Conservation (phyloP, 2,329 filamentous ascomycete genomes). For the Graphium sp. region DNA sequence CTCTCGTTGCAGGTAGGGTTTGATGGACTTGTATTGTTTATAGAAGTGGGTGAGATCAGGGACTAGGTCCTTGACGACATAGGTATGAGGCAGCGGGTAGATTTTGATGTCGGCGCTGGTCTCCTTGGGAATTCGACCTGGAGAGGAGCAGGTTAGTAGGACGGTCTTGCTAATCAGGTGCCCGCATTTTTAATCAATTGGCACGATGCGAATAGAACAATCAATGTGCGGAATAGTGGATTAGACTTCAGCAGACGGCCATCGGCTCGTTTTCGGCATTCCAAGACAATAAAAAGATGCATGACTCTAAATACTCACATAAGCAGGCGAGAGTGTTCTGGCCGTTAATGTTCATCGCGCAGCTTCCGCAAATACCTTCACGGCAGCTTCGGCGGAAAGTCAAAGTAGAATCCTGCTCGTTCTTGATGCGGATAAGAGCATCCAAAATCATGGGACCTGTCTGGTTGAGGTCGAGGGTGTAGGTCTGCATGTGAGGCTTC, state of each 20-base stretch:
- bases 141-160: too few relatives aligned
- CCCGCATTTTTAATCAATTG: conserved; percentile 10
- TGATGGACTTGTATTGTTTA: conserved; percentile 99
- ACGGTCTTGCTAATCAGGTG: conserved; percentile 4
- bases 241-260: neutral
- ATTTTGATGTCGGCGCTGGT: conserved; percentile 71
- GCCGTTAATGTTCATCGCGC: conserved; percentile 99
- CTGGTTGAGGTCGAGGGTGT: conserved; percentile 94
- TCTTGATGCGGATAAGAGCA: conserved; percentile 95
- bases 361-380: conserved; percentile 97
- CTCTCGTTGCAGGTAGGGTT: conserved; percentile 90
- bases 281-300: conserved; percentile 1
- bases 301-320: conserved; percentile 46
- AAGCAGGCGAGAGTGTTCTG: conserved; percentile 95
- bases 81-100: conserved; percentile 96
- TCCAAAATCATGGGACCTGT: conserved; percentile 98
- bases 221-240: neutral
- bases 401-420: conserved; percentile 90
- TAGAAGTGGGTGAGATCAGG: conserved; percentile 98
- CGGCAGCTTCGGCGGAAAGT: conserved; percentile 93
- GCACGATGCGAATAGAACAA: neutral
- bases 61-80: conserved; percentile 97
- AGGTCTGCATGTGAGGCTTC: conserved; percentile 92
- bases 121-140: conserved; percentile 90
- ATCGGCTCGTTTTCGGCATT: neutral